These are phyloP conservation scores for Solanum chaucha DNA, from an alignment of 257 asterid species.

Conservation along the genomic window DNA sequence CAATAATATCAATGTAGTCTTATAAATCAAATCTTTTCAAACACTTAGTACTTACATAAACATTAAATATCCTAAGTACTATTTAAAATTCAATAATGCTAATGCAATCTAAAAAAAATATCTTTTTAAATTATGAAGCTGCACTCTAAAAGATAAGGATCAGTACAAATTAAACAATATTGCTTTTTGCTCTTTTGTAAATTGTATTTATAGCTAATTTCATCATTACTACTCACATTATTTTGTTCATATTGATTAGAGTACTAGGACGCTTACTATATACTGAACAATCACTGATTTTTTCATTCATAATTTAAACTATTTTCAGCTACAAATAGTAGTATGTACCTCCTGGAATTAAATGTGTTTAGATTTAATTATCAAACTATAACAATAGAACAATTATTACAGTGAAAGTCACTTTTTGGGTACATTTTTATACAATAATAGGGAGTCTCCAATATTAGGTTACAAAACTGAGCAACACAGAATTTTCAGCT, in stretches of 20 bases:
- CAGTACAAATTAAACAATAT: no score
- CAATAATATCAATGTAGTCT: background rate
- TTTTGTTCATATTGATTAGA: background rate
- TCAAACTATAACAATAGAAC: background rate
- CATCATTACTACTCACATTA: background rate
- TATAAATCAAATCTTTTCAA: background rate
- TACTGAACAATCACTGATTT: background rate
- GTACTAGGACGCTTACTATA: background rate
- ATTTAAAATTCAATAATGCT: background rate
- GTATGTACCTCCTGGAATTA: background rate
- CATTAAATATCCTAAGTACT: background rate
- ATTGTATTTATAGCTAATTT: background rate
- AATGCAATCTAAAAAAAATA: background rate
- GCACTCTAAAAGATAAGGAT: background rate
- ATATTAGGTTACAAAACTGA: background rate
- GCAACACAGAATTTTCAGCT: background rate
- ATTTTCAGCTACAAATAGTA: background rate
- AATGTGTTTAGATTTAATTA: background rate
- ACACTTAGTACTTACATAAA: background rate
- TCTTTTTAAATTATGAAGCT: background rate
- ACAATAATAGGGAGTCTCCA: background rate
- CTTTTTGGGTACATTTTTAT: background rate
- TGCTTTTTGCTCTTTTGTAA: background rate
- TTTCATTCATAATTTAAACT: background rate
- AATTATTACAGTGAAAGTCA: background rate